Conservation (phyloP, 2,329 filamentous ascomycete genomes). For the Saccharata proteae region DNA sequence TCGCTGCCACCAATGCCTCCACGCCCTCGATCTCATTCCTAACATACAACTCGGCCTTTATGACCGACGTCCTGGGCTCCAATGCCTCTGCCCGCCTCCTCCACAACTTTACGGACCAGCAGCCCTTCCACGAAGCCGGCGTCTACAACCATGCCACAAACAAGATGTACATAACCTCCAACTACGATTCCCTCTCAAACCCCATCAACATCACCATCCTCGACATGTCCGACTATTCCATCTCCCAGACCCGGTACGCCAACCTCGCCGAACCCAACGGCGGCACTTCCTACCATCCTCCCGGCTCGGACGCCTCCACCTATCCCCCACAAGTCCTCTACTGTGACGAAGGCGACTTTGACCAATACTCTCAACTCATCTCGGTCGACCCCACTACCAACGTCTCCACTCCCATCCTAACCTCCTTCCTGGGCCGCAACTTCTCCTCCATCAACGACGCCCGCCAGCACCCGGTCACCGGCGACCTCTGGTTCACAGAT, state of each 20-base stretch:
- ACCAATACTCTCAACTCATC: slow-evolving; percentile 30
- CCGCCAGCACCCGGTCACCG: slow-evolving; percentile 28
- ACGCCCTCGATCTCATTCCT: slow-evolving; percentile 26
- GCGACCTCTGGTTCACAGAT: slow-evolving; percentile 41
- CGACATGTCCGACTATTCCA: slow-evolving; percentile 28
- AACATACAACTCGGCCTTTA: slow-evolving; percentile 23
- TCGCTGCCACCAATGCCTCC: slow-evolving; percentile 17
- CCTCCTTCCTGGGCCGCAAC: slow-evolving; percentile 36
- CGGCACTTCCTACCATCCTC: slow-evolving; percentile 23
- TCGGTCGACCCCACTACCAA: slow-evolving; percentile 34
- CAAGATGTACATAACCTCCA: slow-evolving; percentile 31
- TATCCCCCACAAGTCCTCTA: slow-evolving; percentile 19
- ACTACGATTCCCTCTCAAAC: slow-evolving; percentile 19
- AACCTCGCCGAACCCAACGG: slow-evolving; percentile 27
- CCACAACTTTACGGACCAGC: slow-evolving; percentile 16
- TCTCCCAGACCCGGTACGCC: slow-evolving; percentile 26
- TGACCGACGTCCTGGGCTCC: slow-evolving; percentile 18
- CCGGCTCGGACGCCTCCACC: slow-evolving; percentile 13
- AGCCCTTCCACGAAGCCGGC: slow-evolving; percentile 30
- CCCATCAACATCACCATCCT: slow-evolving; percentile 24
- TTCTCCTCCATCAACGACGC: slow-evolving; percentile 33
- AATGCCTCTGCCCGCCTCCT: slow-evolving; percentile 21
- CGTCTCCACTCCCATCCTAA: slow-evolving; percentile 28
- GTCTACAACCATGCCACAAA: slow-evolving; percentile 23
- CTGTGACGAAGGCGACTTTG: slow-evolving; percentile 25